A percentile compares a stretch with the other conserved stretches of the same genome.
These are phyloP conservation scores for Amanita pseudoporphyria DNA, from an alignment of 768 basidiomycete species.

Conservation along the genomic window DNA sequence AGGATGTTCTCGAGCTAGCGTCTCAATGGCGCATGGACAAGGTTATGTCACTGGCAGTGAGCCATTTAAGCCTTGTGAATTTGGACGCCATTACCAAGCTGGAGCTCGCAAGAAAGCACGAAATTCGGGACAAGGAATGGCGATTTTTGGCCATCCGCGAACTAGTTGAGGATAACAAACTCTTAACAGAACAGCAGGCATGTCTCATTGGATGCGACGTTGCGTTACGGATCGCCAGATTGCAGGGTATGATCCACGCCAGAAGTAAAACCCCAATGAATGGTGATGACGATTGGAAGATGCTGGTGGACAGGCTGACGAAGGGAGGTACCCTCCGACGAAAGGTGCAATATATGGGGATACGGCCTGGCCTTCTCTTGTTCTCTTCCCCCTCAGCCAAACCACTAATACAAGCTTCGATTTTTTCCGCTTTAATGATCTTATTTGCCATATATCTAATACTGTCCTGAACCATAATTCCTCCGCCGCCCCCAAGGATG, in stretches of 20 bases:
- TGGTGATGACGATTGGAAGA: not conserved
- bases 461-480: too few relatives aligned
- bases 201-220: conserved; percentile 18
- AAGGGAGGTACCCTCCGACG: not conserved
- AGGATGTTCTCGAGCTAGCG: conserved; percentile 9
- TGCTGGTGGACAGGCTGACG: not conserved
- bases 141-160: conserved; percentile 19
- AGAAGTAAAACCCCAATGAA: not conserved
- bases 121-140: conserved; percentile 21
- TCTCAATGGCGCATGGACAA: conserved; percentile 14
- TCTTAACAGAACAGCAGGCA: conserved; percentile 18
- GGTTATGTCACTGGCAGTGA: conserved; percentile 18
- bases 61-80: conserved; percentile 11
- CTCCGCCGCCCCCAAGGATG: too few relatives aligned
- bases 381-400: too few relatives aligned
- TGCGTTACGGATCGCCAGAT: conserved; percentile 14
- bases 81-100: conserved; percentile 21
- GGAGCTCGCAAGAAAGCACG: conserved; percentile 19
- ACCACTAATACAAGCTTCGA: too few relatives aligned
- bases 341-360: too few relatives aligned
- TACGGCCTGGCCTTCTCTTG: too few relatives aligned
- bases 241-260: conserved; percentile 1
- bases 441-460: too few relatives aligned
- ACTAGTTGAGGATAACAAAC: conserved; percentile 16
- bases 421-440: too few relatives aligned